These are phyloP conservation scores for Schizosaccharomyces osmophilus DNA, from an alignment of 805 yeast species.

Conservation along the genomic window DNA sequence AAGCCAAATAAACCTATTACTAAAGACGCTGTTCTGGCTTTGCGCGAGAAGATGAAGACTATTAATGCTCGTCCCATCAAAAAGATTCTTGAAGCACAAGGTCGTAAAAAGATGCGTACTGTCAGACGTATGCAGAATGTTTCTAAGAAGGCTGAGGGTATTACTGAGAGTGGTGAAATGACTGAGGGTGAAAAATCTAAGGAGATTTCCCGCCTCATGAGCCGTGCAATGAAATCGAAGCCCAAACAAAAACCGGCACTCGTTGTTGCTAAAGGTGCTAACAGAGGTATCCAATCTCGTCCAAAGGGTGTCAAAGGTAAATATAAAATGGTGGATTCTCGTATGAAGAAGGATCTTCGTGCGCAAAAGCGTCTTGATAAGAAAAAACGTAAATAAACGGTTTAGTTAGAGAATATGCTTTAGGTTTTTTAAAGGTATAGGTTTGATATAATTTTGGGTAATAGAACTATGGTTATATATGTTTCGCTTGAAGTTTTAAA, in stretches of 20 bases:
- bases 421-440: too few species aligned
- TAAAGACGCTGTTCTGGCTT: slow-evolving; percentile 67
- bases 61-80: slow-evolving; percentile 93
- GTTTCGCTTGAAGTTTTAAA: too few species aligned
- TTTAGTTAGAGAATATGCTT: neutral
- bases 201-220: slow-evolving; percentile 70
- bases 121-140: slow-evolving; percentile 62
- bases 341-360: slow-evolving; percentile 86
- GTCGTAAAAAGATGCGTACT: slow-evolving; percentile 87
- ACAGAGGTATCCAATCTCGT: slow-evolving; percentile 75
- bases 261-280: slow-evolving; percentile 67
- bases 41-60: slow-evolving; percentile 50
- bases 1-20: slow-evolving; percentile 76
- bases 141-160: slow-evolving; percentile 76
- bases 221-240: slow-evolving; percentile 43
- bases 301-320: slow-evolving; percentile 94
- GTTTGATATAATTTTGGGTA: too few species aligned
- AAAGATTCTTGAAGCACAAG: slow-evolving; percentile 94
- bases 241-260: slow-evolving; percentile 60
- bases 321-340: slow-evolving; percentile 98
- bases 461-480: too few species aligned
- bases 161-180: slow-evolving; percentile 66
- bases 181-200: slow-evolving; percentile 87
- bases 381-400: slow-evolving; percentile 7
- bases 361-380: slow-evolving; percentile 76